These are phyloP conservation scores for Cladosporium sp. DNA, from an alignment of 2,329 filamentous ascomycete genomes.

Conservation along the genomic window DNA sequence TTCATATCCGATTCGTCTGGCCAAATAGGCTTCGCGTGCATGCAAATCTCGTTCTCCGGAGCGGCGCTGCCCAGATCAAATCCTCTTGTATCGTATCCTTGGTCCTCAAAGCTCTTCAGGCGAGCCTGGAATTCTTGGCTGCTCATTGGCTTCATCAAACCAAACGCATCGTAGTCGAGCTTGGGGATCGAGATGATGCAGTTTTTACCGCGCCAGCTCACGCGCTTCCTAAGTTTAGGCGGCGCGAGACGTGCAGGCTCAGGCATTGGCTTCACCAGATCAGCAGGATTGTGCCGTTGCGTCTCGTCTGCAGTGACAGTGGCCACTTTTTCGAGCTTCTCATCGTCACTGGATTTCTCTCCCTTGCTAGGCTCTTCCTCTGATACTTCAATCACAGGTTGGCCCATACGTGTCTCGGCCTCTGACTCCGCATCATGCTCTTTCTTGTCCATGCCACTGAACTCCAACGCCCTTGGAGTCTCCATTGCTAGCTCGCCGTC, in stretches of 20 bases:
- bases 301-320: conserved; percentile 12
- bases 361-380: conserved; percentile 22
- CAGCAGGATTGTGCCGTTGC: conserved; percentile 20
- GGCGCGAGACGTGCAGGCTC: conserved; percentile 29
- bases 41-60: conserved; percentile 47
- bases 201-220: conserved; percentile 49
- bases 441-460: conserved; percentile 1
- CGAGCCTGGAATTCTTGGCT: conserved; percentile 61
- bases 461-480: conserved; percentile 1
- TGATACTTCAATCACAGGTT: conserved; percentile 4
- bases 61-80: conserved; percentile 57
- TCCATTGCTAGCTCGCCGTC: conserved; percentile 10
- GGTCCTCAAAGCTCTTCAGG: conserved; percentile 66
- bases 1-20: conserved; percentile 54
- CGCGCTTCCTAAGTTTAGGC: conserved; percentile 47
- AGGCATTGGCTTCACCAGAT: conserved; percentile 20
- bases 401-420: background rate
- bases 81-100: conserved; percentile 69
- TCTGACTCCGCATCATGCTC: background rate
- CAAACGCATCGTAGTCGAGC: conserved; percentile 46
- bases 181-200: conserved; percentile 50
- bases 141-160: conserved; percentile 47
- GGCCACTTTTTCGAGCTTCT: background rate
- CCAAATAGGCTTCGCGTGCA: conserved; percentile 69
- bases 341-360: background rate